These are phyloP conservation scores for Ophiosphaerella herpotricha DNA, from an alignment of 2,329 filamentous ascomycete genomes.

Conservation along the genomic window DNA sequence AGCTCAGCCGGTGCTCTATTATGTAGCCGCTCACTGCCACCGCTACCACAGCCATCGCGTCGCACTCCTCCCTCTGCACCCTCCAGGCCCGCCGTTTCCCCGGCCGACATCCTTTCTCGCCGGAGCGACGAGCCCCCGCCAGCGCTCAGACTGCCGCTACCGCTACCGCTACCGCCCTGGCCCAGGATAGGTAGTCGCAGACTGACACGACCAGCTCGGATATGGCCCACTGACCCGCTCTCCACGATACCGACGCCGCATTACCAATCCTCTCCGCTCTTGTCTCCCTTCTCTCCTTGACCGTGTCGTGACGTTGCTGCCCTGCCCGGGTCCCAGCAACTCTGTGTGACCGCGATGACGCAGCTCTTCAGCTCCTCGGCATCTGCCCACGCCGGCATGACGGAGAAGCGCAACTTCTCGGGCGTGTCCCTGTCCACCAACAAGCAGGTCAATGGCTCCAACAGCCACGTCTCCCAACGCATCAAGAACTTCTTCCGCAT, in stretches of 20 bases:
- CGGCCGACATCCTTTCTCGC: slow-evolving; percentile 34
- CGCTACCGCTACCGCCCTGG: slow-evolving; percentile 19
- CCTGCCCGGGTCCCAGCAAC: slow-evolving; percentile 2
- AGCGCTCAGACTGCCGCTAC: slow-evolving; percentile 29
- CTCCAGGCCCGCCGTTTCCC: slow-evolving; percentile 10
- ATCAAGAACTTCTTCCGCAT: slow-evolving; percentile 74
- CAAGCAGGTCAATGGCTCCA: slow-evolving; percentile 54
- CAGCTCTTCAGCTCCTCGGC: slow-evolving; percentile 49
- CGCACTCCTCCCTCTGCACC: background rate
- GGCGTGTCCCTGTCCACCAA: slow-evolving; percentile 53
- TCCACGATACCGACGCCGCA: slow-evolving; percentile 21
- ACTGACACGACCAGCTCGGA: slow-evolving; percentile 13
- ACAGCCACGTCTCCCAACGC: slow-evolving; percentile 63
- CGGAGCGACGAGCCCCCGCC: slow-evolving; percentile 13
- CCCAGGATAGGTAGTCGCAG: slow-evolving; percentile 20
- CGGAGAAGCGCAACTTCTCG: slow-evolving; percentile 56
- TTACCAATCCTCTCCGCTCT: background rate
- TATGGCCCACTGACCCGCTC: slow-evolving; percentile 44
- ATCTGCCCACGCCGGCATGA: slow-evolving; percentile 43
- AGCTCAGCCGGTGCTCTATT: slow-evolving; percentile 2
- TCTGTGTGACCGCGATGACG: slow-evolving; percentile 40
- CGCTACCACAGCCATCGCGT: no score
- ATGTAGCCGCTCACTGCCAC: slow-evolving; percentile 4
- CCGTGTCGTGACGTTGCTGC: background rate
- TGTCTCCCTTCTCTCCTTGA: background rate